Conservation (phyloP, 2,329 filamentous ascomycete genomes). For the Fusarium mangiferae region DNA sequence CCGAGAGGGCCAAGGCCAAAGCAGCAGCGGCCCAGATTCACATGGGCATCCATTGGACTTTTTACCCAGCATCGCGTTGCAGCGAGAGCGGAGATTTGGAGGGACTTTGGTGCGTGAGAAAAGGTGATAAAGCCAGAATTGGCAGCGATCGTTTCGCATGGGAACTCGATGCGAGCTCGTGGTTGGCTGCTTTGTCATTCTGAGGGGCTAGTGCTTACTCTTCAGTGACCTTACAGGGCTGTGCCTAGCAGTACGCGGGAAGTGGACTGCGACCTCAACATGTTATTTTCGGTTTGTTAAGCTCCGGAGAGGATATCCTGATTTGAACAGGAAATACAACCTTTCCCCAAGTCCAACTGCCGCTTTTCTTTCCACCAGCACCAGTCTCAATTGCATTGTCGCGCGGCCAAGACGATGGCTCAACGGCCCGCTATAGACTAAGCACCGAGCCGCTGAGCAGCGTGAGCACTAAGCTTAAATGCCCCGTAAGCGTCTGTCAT, state of each 20-base stretch:
- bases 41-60: neutral
- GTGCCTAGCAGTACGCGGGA: neutral
- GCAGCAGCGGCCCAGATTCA: neutral
- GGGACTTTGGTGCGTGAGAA: conserved; percentile 9
- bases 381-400: neutral
- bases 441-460: neutral
- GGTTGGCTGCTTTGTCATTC: neutral
- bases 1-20: neutral
- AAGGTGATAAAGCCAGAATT: conserved; percentile 1
- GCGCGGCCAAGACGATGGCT: neutral
- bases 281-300: neutral
- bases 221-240: neutral
- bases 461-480: conserved; percentile 5
- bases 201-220: conserved; percentile 19
- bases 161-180: neutral
- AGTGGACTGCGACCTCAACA: neutral
- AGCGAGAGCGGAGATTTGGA: neutral
- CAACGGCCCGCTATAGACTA: neutral
- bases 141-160: conserved; percentile 5
- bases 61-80: neutral
- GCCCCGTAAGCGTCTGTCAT: neutral
- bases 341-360: neutral
- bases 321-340: neutral
- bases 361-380: neutral
- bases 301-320: neutral